A percentile compares a stretch with the other conserved stretches of the same genome.
phyloP scores from a whole-genome alignment of 2,329 filamentous ascomycete genomes.

The Ascochyta clinopodiicola region DNA sequence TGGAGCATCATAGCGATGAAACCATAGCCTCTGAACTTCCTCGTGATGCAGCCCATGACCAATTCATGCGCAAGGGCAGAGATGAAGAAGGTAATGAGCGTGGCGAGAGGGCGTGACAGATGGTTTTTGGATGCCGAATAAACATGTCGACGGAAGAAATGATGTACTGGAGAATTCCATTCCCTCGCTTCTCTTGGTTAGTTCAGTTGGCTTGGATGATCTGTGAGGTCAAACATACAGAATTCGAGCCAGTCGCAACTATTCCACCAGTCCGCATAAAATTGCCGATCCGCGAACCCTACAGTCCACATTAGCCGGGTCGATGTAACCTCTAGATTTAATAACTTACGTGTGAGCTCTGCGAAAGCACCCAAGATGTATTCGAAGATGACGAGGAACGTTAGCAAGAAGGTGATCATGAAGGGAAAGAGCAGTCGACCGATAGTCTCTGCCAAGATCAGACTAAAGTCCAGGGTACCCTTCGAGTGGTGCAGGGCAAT shows the following conservation, averaged over 20 bases:
- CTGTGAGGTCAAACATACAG: constrained; percentile 45
- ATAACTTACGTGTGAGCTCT: constrained; percentile 74
- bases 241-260: constrained; percentile 93
- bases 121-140: constrained; percentile 82
- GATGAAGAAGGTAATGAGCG: constrained; percentile 88
- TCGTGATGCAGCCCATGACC: constrained; percentile 97
- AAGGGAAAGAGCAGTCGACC: constrained; percentile 94
- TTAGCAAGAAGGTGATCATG: constrained; percentile 92
- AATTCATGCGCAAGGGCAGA: constrained; percentile 90
- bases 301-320: constrained; percentile 15
- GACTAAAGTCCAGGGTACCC: constrained; percentile 68
- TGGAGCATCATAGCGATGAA: constrained; percentile 97
- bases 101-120: constrained; percentile 79
- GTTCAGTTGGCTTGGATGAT: constrained; percentile 33
- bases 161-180: constrained; percentile 97
- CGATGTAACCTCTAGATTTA: background rate
- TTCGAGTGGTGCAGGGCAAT: constrained; percentile 56
- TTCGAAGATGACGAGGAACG: constrained; percentile 98
- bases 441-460: constrained; percentile 88
- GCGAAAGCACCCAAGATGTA: constrained; percentile 94
- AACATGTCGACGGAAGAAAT: constrained; percentile 92
- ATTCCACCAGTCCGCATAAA: constrained; percentile 81
- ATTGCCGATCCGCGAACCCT: constrained; percentile 88
- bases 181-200: constrained; percentile 42
- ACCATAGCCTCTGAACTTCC: constrained; percentile 93